Evolutionary conservation across 306 rosid genomes (phyloP).

Genomic region (Corylus avellana): DNA sequence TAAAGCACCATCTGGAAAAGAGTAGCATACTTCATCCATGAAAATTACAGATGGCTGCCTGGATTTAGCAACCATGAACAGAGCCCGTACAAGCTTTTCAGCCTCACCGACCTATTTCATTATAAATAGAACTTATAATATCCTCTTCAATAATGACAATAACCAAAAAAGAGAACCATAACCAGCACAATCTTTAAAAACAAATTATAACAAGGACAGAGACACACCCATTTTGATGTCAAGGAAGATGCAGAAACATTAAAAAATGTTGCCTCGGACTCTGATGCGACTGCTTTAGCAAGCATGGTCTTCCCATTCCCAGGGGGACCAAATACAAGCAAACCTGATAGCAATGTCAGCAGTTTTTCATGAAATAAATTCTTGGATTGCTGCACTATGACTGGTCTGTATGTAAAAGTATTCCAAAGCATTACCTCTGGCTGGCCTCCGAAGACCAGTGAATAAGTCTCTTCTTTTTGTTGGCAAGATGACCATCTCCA

Average conservation of each 20-base stretch:
- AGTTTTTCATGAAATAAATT: constrained; percentile 10
- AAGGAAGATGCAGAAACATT: constrained; percentile 88
- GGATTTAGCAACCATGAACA: constrained; percentile 88
- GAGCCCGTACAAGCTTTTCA: constrained; percentile 95
- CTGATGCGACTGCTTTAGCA: constrained; percentile 98
- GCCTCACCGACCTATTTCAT: constrained; percentile 84
- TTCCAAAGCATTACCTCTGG: constrained; percentile 64
- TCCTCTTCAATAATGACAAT: constrained; percentile 20
- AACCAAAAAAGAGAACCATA: constrained; percentile 1
- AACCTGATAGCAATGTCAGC: constrained; percentile 51
- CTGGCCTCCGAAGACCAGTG: constrained; percentile 96
- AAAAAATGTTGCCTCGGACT: constrained; percentile 94
- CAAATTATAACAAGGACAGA: constrained; percentile 22
- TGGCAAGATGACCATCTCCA: constrained; percentile 99
- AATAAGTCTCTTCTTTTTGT: constrained; percentile 92
- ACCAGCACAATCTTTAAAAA: constrained; percentile 18
- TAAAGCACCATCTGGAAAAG: not conserved
- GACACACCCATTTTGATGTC: constrained; percentile 93
- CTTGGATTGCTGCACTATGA: not conserved
- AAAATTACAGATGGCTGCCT: constrained; percentile 96
- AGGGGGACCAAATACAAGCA: constrained; percentile 97
- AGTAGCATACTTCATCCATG: constrained; percentile 80
- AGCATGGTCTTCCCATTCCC: constrained; percentile 99
- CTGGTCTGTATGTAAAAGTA: not conserved
- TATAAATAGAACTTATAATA: constrained; percentile 30